A percentile compares a stretch with the other conserved stretches of the same genome.
These are phyloP conservation scores for Murraya paniculata DNA, from an alignment of 345 rosid genomes.

Conservation along the genomic window DNA sequence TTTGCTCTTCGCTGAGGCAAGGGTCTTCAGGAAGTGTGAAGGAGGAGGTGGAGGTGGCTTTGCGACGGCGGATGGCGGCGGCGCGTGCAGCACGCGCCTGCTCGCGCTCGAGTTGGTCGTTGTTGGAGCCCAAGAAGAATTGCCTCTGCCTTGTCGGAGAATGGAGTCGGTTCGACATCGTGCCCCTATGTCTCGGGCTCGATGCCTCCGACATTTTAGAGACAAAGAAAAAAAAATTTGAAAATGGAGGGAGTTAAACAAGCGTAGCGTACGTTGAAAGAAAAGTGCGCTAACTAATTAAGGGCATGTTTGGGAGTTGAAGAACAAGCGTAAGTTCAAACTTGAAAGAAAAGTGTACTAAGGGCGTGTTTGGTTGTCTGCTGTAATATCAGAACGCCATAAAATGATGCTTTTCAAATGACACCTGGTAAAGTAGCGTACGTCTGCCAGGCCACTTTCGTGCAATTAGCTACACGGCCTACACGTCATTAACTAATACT, in stretches of 20 bases:
- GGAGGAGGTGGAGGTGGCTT: neutral
- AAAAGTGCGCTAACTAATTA: too few species aligned
- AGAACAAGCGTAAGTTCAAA: too few species aligned
- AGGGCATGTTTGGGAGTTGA: neutral
- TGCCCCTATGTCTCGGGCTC: neutral
- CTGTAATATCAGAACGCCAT: too few species aligned
- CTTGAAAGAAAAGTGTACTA: too few species aligned
- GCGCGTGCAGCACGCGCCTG: slow-evolving; percentile 36
- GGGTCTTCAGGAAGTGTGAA: slow-evolving; percentile 16
- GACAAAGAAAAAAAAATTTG: neutral
- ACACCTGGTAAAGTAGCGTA: too few species aligned
- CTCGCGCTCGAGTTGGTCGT: slow-evolving; percentile 33
- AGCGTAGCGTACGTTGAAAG: too few species aligned
- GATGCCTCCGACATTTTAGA: neutral
- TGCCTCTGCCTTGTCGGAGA: slow-evolving; percentile 14
- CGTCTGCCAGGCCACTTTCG: too few species aligned
- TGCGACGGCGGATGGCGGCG: slow-evolving; percentile 27
- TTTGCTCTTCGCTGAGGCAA: slow-evolving; percentile 19
- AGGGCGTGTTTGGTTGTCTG: too few species aligned
- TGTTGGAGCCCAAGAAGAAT: slow-evolving; percentile 31
- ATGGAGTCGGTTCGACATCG: neutral
- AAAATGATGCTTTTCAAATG: too few species aligned
- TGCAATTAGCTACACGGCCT: too few species aligned
- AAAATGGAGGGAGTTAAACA: neutral
- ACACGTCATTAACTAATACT: too few species aligned